Evolutionary conservation across 768 basidiomycete genomes (phyloP), one percentile per base, ranked within the genome.

Genomic region (Mycena alexandri): DNA sequence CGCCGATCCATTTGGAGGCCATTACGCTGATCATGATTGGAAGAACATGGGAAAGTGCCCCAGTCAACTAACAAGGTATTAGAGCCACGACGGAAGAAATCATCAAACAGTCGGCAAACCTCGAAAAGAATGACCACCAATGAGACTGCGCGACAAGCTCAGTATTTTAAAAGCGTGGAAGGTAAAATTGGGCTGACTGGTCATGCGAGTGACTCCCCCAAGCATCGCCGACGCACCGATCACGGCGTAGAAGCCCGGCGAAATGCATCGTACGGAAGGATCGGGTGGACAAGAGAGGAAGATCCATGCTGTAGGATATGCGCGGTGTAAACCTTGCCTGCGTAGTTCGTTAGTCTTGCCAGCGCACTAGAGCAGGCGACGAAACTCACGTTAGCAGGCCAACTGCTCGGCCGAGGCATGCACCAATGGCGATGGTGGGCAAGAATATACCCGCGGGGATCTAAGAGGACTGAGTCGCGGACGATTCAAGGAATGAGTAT

Each of bases 1-100:
- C 91, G 9, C 87, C 91, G 12, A 92, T 88, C 88, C 89, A 92
- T 80, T 93, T 93, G 10, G 90, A 83, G 21, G 87, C 86, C 88
- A 92, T 91, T 57, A 93, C 90, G 61, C 87, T 88, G 51, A 93
- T 88, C 91, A 93, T 92, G 75, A 93, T 92, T 17, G 91, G 91
- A 36, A 93, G 81, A n/a, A 93, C 91, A 78, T 93, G 91, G 16
- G 91, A 92, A 29, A 93, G 80, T 5, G 91, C 91, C 16, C 91
- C 91, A 22, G 91, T 93, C n/a, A 93, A 80, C 90, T 92, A 54
- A 22, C 42, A 33, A 34, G 11, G 52, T 16, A 14, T 57, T 41
- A 53, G 43, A 62, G 24, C 14, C 43, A 43, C 34, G 53, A n/a
- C 22, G 29, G 41, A 21, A 21, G 24, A 41, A 52, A 13, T 66